phyloP scores from a whole-genome alignment of 2,329 filamentous ascomycete species.

The Madurella mycetomatis region DNA sequence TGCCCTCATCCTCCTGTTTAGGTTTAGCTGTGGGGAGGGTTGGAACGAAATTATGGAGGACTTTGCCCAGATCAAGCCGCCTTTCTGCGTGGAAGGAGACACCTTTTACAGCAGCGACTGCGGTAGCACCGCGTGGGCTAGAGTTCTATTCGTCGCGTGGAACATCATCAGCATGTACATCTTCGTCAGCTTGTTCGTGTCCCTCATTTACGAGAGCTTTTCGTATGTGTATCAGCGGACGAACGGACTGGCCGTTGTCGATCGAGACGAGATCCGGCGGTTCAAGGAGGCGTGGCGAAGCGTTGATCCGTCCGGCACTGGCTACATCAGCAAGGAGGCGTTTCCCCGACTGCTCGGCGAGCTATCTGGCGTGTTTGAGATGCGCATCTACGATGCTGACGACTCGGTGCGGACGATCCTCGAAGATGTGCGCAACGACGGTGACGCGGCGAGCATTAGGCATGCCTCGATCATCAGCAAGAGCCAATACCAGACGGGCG shows the following conservation, averaged over 20 bases:
- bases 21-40: slow-evolving; percentile 88
- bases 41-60: slow-evolving; percentile 99
- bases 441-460: slow-evolving; percentile 48
- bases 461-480: slow-evolving; percentile 52
- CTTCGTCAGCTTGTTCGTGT: slow-evolving; percentile 97
- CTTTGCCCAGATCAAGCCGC: slow-evolving; percentile 73
- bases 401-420: slow-evolving; percentile 83
- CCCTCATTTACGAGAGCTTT: slow-evolving; percentile 98
- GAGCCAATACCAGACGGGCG: slow-evolving; percentile 48
- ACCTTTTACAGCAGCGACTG: slow-evolving; percentile 88
- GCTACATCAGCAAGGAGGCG: slow-evolving; percentile 83
- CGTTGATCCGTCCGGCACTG: slow-evolving; percentile 85
- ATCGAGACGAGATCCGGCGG: slow-evolving; percentile 86
- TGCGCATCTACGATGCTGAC: slow-evolving; percentile 91
- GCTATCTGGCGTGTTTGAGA: slow-evolving; percentile 91
- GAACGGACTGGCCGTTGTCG: slow-evolving; percentile 84
- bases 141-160: slow-evolving; percentile 89
- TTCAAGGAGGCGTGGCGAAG: slow-evolving; percentile 99
- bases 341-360: slow-evolving; percentile 88
- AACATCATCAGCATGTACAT: slow-evolving; percentile 99
- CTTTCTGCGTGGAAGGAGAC: slow-evolving; percentile 68
- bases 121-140: slow-evolving; percentile 83
- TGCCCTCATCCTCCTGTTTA: slow-evolving; percentile 86
- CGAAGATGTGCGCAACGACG: slow-evolving; percentile 69
- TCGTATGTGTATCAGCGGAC: slow-evolving; percentile 98